Base-by-base conservation (phyloP, 2,329 filamentous ascomycete genomes). In the Lithohypha guttulata region DNA sequence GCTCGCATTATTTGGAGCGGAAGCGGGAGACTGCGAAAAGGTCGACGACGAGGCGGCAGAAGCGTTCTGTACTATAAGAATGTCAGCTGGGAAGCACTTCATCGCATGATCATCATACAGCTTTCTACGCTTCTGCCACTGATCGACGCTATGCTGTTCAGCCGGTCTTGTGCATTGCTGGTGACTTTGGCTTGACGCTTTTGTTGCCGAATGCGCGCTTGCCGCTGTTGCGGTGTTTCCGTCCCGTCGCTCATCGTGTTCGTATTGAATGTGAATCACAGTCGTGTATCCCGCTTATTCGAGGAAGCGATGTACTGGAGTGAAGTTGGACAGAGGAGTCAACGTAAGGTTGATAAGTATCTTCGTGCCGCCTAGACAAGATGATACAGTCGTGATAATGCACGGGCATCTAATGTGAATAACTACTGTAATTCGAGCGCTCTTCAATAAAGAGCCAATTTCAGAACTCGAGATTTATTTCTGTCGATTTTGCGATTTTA, bases 151-250 rank as follows among this genome's bases (percentile, higher is more conserved):
- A 80, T 80, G 50, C 73, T 71, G 41, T 77, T 71, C 29, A 80
- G 61, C 45, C 76, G 66, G 25, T 71, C 68, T 26, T 71, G 67
- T 39, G 73, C 75, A 44, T 69, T 68, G 31, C 68, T 67, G 46
- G 64, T 66, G 53, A 78, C 72, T 58, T 79, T 79, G 41, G 74
- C 74, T 51, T 76, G 70, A 13, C 75, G 69, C 44, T 75, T 73
- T 55, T 80, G 75, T 44, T 75, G 71, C 28, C 76, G 71, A 40
- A 76, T 62, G 32, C 75, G 71, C 34, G 75, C 74, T 50, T 73
- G 67, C 47, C 56, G 55, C 44, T 68, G 65, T 13, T 63, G 61
- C 11, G 64, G 62, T 1, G 65, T 65, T 52, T 68, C 65, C 40
- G 64, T 62, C 18, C 53, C 22, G 15, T 42, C 39, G 14, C 36